Base-by-base conservation (phyloP, 2,329 filamentous ascomycete species). In the Fusarium longipes region DNA sequence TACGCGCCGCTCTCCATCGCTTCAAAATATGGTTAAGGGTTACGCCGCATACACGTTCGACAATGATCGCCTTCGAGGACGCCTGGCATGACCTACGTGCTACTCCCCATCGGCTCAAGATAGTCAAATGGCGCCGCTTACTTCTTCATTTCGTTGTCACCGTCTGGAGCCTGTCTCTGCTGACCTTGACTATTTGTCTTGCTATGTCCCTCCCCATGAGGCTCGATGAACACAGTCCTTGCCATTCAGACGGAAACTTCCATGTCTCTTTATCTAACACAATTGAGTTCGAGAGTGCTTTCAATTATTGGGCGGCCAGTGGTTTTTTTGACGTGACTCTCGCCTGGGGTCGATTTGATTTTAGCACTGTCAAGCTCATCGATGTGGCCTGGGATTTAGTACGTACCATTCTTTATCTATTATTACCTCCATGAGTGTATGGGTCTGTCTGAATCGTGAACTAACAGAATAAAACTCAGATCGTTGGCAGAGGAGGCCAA, bases 401-500 rank as follows among this genome's bases (percentile, higher is more conserved):
- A 35, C 33, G 33, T 35, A 33, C 14, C 17, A 14, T 17, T 33
- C 30, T 33, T 17, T 14, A 33, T 33, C 30, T 33, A 33, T 33
- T 14, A 14, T 35, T 35, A 5, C 17, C n/a, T 35, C 8, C 10
- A 17, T 18, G 5, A n/a, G 10, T 35, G 7, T n/a, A 35, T 18
- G 4, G 18, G 1, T 10, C 33, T 35, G 8, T 35, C 5, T 35
- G 17, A 35, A 35, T 7, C 33, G 18, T 35, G 17, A 17, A 4
- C 33, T 35, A 35, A 35, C 17, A 8, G 7, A 18, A 35, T n/a
- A n/a, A 1, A 35, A 35, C 8, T 15, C 33, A 65, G 59, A n/a
- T 65, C 5, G 8, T 63, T 11, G 64, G 63, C 2, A 27, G 64
- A 33, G 64, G 48, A 1, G 53, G 58, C 0, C 53, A 67, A 20